phyloP scores from a whole-genome alignment of 495 filamentous ascomycete genomes.

The Sordaria brevicollis region DNA sequence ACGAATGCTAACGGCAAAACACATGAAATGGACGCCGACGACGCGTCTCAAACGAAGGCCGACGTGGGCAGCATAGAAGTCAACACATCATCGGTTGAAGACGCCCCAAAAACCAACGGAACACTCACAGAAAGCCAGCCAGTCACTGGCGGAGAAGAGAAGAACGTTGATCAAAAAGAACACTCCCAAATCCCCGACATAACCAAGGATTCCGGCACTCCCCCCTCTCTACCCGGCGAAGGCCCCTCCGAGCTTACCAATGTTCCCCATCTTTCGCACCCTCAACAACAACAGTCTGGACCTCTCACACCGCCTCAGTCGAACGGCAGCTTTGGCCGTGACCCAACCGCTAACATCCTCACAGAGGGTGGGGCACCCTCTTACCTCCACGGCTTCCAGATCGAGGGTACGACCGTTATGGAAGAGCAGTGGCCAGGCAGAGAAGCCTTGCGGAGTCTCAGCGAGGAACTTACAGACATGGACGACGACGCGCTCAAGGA shows the following conservation, averaged over 20 bases:
- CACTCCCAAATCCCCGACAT: conserved; percentile 9
- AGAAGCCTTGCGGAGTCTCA: conserved; percentile 65
- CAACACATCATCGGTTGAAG: conserved; percentile 24
- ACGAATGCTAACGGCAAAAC: not conserved
- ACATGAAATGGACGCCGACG: conserved; percentile 14
- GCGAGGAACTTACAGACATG: conserved; percentile 79
- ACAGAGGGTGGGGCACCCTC: conserved; percentile 71
- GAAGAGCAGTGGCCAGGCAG: conserved; percentile 60
- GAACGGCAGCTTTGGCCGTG: conserved; percentile 31
- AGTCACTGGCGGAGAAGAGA: conserved; percentile 4
- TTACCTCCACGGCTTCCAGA: conserved; percentile 79
- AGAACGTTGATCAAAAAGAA: conserved; percentile 2
- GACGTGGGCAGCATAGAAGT: conserved; percentile 32
- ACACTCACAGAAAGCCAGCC: conserved; percentile 13
- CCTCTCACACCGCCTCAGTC: conserved; percentile 39
- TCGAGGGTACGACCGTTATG: conserved; percentile 51
- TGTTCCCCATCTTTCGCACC: conserved; percentile 14
- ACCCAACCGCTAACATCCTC: conserved; percentile 39
- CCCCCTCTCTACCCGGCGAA: conserved; percentile 26
- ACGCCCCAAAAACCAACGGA: conserved; percentile 23
- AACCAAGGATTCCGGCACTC: conserved; percentile 25
- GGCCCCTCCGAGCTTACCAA: conserved; percentile 4
- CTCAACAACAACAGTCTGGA: conserved; percentile 16
- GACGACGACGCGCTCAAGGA: conserved; percentile 77
- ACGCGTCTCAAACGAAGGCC: not conserved